Base-by-base conservation (phyloP, 2,329 filamentous ascomycete genomes). In the Bipolaris sorokiniana region DNA sequence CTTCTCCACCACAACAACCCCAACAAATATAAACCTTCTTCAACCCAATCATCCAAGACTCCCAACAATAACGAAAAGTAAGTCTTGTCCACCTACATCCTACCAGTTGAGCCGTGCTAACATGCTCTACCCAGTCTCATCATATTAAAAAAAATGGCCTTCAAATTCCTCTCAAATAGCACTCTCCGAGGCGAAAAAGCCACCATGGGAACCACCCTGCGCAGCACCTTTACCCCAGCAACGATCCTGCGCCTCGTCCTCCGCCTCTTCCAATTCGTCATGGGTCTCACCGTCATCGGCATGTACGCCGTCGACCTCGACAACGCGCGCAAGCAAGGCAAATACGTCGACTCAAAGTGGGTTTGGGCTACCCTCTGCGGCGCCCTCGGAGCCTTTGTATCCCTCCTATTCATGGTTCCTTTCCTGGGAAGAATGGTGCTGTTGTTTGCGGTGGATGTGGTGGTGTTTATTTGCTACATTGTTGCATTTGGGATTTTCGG, bases 401-500 rank as follows among this genome's bases (percentile, higher is more conserved):
- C 65, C 3, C 56, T 89, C 7, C 70, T 91, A 42, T 92, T 90
- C 77, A 80, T 88, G 51, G 71, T 91, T 7, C 86, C 90, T 5
- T 83, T 87, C 73, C 68, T 26, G 23, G 23, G 79, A 81, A 61
- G 76, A 70, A 37, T 78, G 76, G 68, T 78, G 75, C 57, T 78
- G 1, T 26, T 86, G 51, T 90, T 90, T 70, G 77, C 81, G 48
- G 92, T 90, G 88, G 89, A 92, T 75, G 78, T 82, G 36, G 72
- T 94, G 13, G 77, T 96, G 16, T 90, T 77, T 66, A 81, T 95
- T 61, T 83, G 96, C 28, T 96, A 91, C 88, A 86, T 92, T 58
- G 85, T 87, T 1, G 82, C 95, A 5, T 96, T 96, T 74, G 92
- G 91, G 16, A 80, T 95, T 58, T 97, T 97, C 73, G 92, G 88